Base-by-base conservation (phyloP, 495 filamentous ascomycete species). In the Sordaria brevicollis region DNA sequence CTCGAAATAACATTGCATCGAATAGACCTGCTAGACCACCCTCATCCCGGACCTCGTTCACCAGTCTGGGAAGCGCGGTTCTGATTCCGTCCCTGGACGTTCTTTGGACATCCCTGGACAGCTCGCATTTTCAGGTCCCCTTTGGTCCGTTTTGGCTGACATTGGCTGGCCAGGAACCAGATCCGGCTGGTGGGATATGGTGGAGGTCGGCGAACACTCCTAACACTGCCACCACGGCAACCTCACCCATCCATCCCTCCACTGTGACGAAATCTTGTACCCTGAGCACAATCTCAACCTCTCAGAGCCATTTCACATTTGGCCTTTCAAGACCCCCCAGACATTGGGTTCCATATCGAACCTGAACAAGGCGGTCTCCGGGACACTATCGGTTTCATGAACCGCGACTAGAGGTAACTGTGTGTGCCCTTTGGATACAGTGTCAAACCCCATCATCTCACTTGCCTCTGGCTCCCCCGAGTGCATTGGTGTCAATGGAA, bases 161-260 rank as follows among this genome's bases (percentile, higher is more conserved):
- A 62, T 62, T 62, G 49, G 49, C 49, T 62, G 49, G 49, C 13
- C 49, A 62, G 49, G 49, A 62, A 62, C 49, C 49, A 8, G 49
- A 31, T 62, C 49, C 49, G 49, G 49, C 49, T 31, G 25, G 67
- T 35, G 41, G 67, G 31, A 65, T 54, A 33, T 65, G 25, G 41
- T 65, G 67, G 67, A 68, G 67, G 67, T 68, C 67, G 67, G 67
- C 67, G 67, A 68, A 68, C 67, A 54, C 38, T 65, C 19, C 37
- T 31, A 21, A 38, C 54, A 29, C 35, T n/a, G 36, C 31, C 39
- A 68, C 67, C 49, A n/a, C n/a, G n/a, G n/a, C n/a, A n/a, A n/a
- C n/a, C n/a, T n/a, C n/a, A n/a, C n/a, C 33, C 49, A 62, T 29
- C 25, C 49, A 62, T 17, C 43, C 49, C 49, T 31, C 49, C 25